phyloP scores from a whole-genome alignment of 2,329 filamentous ascomycete genomes.

The Penicillium sp. region DNA sequence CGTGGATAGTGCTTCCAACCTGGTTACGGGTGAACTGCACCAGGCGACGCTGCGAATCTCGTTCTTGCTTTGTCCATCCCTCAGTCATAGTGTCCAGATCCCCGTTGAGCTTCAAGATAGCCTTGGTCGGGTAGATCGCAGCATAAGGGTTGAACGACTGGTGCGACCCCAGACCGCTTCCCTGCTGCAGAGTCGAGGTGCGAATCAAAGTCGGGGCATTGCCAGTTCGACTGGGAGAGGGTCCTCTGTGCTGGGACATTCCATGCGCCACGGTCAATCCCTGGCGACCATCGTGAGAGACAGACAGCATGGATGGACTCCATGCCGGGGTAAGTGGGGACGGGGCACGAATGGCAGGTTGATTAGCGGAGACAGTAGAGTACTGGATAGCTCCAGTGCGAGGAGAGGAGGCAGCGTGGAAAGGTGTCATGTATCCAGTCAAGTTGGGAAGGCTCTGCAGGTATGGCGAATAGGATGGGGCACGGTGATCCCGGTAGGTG shows the following conservation, averaged over 20 bases:
- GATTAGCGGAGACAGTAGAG: conserved; percentile 38
- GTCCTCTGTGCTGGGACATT: conserved; percentile 39
- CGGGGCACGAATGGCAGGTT: conserved; percentile 47
- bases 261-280: conserved; percentile 41
- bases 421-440: conserved; percentile 41
- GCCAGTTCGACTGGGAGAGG: conserved; percentile 46
- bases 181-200: conserved; percentile 64
- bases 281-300: conserved; percentile 45
- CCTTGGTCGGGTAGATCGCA: conserved; percentile 78
- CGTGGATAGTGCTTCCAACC: conserved; percentile 74
- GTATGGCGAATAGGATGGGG: conserved; percentile 51
- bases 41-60: conserved; percentile 73
- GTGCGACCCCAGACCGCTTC: conserved; percentile 47
- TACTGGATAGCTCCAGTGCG: conserved; percentile 45
- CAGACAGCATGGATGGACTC: conserved; percentile 49
- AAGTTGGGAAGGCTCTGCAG: conserved; percentile 49
- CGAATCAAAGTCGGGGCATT: conserved; percentile 62
- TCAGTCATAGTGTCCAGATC: conserved; percentile 81
- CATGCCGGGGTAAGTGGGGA: conserved; percentile 50
- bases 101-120: conserved; percentile 77
- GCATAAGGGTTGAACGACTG: conserved; percentile 72
- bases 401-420: conserved; percentile 39
- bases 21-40: conserved; percentile 86
- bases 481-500: conserved; percentile 54
- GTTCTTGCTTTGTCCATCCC: conserved; percentile 80